Evolutionary conservation across 2,329 filamentous ascomycete genomes (phyloP).

Genomic region (Penicillium sp.): DNA sequence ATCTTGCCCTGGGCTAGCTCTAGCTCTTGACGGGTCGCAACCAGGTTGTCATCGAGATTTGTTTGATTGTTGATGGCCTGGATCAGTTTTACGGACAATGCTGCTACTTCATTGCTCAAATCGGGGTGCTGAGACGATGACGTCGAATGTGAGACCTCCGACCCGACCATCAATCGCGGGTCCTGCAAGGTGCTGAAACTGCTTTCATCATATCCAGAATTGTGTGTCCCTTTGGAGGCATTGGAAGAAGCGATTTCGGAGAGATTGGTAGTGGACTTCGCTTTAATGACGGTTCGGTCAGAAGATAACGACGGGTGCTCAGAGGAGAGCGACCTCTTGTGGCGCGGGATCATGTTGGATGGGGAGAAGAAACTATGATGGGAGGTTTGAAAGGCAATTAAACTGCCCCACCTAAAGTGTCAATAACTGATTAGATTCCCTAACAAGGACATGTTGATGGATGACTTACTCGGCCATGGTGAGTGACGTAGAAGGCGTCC

Average conservation of each 20-base stretch:
- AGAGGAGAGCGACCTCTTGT: constrained; percentile 40
- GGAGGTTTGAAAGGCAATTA: constrained; percentile 41
- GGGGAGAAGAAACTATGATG: constrained; percentile 37
- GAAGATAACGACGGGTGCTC: constrained; percentile 36
- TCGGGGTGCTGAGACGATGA: constrained; percentile 54
- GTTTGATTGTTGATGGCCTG: constrained; percentile 98
- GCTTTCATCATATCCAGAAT: constrained; percentile 34
- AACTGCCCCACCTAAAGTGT: constrained; percentile 23
- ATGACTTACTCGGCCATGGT: constrained; percentile 43
- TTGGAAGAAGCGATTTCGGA: constrained; percentile 32
- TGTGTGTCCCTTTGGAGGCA: constrained; percentile 24
- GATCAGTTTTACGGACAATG: constrained; percentile 91
- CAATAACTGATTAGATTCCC: constrained; percentile 9
- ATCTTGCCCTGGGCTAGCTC: constrained; percentile 69
- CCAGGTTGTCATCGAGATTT: constrained; percentile 81
- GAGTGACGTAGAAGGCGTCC: constrained; percentile 25
- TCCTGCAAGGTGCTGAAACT: constrained; percentile 49
- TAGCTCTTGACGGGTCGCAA: constrained; percentile 77
- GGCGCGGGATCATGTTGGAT: constrained; percentile 40
- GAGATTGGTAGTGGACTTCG: constrained; percentile 46
- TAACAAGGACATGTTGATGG: background rate
- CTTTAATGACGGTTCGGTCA: constrained; percentile 41
- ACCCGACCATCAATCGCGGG: constrained; percentile 38
- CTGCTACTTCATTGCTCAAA: constrained; percentile 73
- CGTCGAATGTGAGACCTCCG: constrained; percentile 36